Evolutionary conservation across 2,329 filamentous ascomycete species (phyloP).

Genomic region (Helotiales sp.): DNA sequence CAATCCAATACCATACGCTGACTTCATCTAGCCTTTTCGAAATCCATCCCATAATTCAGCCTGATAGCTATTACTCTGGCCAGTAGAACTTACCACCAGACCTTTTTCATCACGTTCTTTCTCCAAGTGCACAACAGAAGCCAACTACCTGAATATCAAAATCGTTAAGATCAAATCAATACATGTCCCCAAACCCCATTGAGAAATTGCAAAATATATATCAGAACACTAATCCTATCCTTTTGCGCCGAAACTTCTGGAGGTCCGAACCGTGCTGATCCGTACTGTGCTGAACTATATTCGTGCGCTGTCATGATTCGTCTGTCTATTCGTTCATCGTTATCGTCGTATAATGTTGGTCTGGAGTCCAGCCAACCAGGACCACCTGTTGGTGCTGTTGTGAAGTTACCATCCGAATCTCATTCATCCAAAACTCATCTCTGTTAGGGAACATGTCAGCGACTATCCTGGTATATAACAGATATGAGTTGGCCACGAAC

Average conservation of each 20-base stretch:
- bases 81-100: too few relatives aligned
- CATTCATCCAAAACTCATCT: conserved; percentile 14
- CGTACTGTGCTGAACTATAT: background rate
- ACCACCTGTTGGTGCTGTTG: background rate
- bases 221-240: conserved; percentile 9
- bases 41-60: too few relatives aligned
- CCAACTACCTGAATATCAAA: background rate
- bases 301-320: background rate
- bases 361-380: background rate
- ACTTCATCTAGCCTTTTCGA: too few relatives aligned
- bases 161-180: background rate
- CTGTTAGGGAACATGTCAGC: background rate
- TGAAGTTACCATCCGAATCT: background rate
- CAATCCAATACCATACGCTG: background rate
- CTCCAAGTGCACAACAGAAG: background rate
- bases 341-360: background rate
- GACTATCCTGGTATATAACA: background rate
- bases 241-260: background rate
- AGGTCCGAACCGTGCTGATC: background rate
- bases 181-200: background rate
- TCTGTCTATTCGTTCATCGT: background rate
- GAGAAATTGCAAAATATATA: background rate
- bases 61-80: too few relatives aligned
- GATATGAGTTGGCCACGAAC: conserved; percentile 25
- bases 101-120: background rate